Base-by-base conservation (phyloP, 2,329 filamentous ascomycete species). In the Daldinia eschscholtzii region DNA sequence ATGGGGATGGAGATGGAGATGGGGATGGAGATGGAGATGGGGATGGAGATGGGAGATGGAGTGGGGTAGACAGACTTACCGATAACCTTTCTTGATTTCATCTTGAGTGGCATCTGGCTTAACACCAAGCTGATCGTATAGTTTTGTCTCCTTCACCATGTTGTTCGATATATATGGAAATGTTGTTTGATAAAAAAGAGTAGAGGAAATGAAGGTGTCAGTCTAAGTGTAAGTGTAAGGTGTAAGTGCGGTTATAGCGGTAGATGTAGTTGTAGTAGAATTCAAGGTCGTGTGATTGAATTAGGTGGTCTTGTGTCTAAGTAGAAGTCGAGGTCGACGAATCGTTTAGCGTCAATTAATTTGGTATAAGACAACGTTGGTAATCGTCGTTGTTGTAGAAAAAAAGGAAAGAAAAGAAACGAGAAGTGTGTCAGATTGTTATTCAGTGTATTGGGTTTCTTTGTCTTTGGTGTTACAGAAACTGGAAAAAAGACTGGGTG, bases 11-110 rank as follows among this genome's bases (percentile, higher is more conserved):
- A 52, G n/a, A 48, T 35, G 55, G 39, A 39, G 37, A 48, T 13
- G 35, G 35, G 10, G 13, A 63, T 57, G 42, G 55, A 55, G 13
- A 50, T 37, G 55, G 39, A 48, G 23, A 48, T 37, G 35, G 35
- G 28, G 4, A 30, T 12, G 37, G 58, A 13, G 6, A 63, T 35
- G 30, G 28, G 46, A 44, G 28, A n/a, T 37, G 56, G 50, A 62
- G 62, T 57, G 65, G 61, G 68, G 65, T 61, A 53, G 48, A 69
- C 7, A 33, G 30, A 10, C 88, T 81, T 90, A 93, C 91, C 92
- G 88, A 81, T 97, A 97, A 65, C 90, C 96, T 80, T 98, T 99
- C 81, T 98, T 98, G 80, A 99, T 97, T 73, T 98, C 95, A 78
- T 98, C 95, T 82, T 97, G 93, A 26, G 89, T 87, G 26, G 94